phyloP scores from a whole-genome alignment of 2,329 filamentous ascomycete genomes.

The Xylariaceae sp. region DNA sequence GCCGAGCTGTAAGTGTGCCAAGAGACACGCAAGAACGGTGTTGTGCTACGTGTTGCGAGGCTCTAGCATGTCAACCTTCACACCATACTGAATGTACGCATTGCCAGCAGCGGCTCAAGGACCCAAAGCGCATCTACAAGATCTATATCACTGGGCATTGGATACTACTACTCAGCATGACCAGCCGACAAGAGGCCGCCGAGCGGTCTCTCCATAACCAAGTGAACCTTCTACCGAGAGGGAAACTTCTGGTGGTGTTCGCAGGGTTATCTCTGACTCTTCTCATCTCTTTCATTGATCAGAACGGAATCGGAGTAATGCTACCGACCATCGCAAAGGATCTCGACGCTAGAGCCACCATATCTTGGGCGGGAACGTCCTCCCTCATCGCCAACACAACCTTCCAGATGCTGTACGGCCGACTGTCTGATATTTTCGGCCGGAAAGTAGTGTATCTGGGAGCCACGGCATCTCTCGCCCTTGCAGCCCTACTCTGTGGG shows the following conservation, averaged over 20 bases:
- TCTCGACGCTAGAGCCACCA: conserved; percentile 16
- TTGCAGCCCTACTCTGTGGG: conserved; percentile 38
- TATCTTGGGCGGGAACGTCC: conserved; percentile 20
- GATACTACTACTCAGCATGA: conserved; percentile 2
- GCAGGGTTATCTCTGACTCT: conserved; percentile 4
- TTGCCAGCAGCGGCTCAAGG: not conserved
- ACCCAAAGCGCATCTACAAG: not conserved
- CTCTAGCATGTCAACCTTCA: not conserved
- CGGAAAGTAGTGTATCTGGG: conserved; percentile 35
- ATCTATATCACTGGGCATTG: not conserved
- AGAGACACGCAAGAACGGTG: not conserved
- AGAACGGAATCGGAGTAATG: conserved; percentile 21
- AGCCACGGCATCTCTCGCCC: conserved; percentile 37
- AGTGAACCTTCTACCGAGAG: conserved; percentile 1
- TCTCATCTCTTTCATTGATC: conserved; percentile 12
- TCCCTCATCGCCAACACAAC: conserved; percentile 31
- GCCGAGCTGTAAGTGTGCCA: not conserved
- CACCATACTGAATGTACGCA: too few species aligned
- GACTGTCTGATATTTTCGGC: conserved; percentile 45
- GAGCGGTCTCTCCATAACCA: conserved; percentile 14
- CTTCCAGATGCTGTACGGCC: conserved; percentile 43
- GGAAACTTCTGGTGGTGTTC: conserved; percentile 4
- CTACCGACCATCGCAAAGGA: conserved; percentile 20
- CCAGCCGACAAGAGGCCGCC: conserved; percentile 5
- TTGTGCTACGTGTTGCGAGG: not conserved